phyloP scores from a whole-genome alignment of 2,329 filamentous ascomycete genomes.

The Fusarium armeniacum region DNA sequence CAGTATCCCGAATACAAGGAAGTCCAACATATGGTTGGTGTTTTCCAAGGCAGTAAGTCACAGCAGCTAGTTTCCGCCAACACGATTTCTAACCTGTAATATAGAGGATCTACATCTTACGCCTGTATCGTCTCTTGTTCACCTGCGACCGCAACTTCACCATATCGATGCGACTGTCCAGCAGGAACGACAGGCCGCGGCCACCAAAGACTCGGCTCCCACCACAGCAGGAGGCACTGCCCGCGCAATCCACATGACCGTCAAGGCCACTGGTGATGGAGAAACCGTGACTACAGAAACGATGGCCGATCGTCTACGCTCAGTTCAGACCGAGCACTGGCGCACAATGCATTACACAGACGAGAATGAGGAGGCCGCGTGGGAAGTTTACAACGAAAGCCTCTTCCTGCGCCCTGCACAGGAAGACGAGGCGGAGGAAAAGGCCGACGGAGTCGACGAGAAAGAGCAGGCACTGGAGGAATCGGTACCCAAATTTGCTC shows the following conservation, averaged over 20 bases:
- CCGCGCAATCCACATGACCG: slow-evolving; percentile 86
- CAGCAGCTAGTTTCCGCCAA: background rate
- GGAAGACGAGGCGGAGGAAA: slow-evolving; percentile 33
- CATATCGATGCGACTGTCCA: slow-evolving; percentile 90
- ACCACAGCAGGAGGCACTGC: slow-evolving; percentile 64
- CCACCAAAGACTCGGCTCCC: slow-evolving; percentile 55
- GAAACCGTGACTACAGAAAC: slow-evolving; percentile 76
- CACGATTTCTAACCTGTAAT: slow-evolving; percentile 33
- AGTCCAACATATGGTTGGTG: slow-evolving; percentile 90
- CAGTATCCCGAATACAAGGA: slow-evolving; percentile 78
- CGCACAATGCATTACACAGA: slow-evolving; percentile 82
- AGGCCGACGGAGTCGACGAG: slow-evolving; percentile 38
- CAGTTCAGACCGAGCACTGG: slow-evolving; percentile 88
- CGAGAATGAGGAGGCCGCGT: slow-evolving; percentile 82
- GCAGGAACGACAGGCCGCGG: slow-evolving; percentile 67
- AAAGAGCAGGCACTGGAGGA: slow-evolving; percentile 52
- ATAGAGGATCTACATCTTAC: slow-evolving; percentile 88
- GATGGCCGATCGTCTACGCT: slow-evolving; percentile 80
- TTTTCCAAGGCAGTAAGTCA: slow-evolving; percentile 83
- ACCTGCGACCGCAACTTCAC: slow-evolving; percentile 91
- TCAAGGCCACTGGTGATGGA: slow-evolving; percentile 80
- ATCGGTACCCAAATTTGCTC: slow-evolving; percentile 57
- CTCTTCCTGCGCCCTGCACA: slow-evolving; percentile 63
- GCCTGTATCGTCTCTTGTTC: slow-evolving; percentile 83
- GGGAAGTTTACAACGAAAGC: slow-evolving; percentile 80